Conservation (phyloP, 2,329 filamentous ascomycete genomes). For the Arthrobotrys pseudoclavata region DNA sequence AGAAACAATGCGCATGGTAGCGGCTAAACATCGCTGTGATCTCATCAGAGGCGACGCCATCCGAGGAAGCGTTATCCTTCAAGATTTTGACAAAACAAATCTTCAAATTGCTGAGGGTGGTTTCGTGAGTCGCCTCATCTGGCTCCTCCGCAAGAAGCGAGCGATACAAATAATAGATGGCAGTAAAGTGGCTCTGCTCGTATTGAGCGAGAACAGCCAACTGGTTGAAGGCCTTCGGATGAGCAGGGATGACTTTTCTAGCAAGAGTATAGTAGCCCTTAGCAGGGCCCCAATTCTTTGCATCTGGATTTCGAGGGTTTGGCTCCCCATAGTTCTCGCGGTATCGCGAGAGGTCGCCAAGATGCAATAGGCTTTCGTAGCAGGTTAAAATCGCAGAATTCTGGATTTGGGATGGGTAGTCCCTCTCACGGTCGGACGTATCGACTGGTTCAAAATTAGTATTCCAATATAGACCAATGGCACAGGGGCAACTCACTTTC, state of each 20-base stretch:
- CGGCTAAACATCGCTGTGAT: constrained; percentile 86
- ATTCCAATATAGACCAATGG: constrained; percentile 20
- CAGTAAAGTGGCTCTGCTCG: constrained; percentile 82
- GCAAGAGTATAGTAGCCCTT: constrained; percentile 88
- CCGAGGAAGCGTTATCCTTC: constrained; percentile 45
- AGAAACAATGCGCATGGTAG: constrained; percentile 86
- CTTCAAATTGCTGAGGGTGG: constrained; percentile 65
- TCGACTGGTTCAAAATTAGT: constrained; percentile 51
- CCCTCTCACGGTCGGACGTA: constrained; percentile 68
- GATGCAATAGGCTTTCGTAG: constrained; percentile 83
- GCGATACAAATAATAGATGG: constrained; percentile 90
- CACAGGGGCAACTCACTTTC: constrained; percentile 66
- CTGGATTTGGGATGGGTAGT: constrained; percentile 68
- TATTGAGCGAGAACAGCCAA: constrained; percentile 86
- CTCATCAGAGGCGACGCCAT: constrained; percentile 73
- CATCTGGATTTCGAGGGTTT: constrained; percentile 49
- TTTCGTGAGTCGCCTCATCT: constrained; percentile 75
- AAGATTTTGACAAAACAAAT: constrained; percentile 61
- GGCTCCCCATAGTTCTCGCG: constrained; percentile 74
- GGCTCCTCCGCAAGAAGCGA: constrained; percentile 81
- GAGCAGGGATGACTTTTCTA: constrained; percentile 80
- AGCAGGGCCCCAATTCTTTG: constrained; percentile 81
- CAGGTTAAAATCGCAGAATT: constrained; percentile 77
- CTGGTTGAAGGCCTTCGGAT: constrained; percentile 89
- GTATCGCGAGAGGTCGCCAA: constrained; percentile 92